Percentiles rank a stretch among this genome's conserved stretches.
Evolutionary conservation across 2,329 filamentous ascomycete species (phyloP).

Genomic region (Colletotrichum aenigma): DNA sequence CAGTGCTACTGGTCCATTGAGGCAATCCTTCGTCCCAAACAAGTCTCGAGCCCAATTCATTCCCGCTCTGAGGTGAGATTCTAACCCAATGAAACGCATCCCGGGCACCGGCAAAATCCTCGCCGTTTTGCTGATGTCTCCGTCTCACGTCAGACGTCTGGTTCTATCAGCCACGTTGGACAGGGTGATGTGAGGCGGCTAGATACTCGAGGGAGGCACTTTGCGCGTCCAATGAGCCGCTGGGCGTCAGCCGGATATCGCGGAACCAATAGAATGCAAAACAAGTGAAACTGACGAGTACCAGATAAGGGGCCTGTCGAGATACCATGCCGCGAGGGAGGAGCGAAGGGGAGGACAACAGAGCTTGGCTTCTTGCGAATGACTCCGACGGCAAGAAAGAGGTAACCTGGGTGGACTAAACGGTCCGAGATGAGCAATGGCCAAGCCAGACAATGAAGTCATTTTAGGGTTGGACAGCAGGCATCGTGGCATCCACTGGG

Average conservation of each 20-base stretch:
- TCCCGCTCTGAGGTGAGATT: background rate
- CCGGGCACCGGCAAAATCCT: background rate
- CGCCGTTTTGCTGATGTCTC: background rate
- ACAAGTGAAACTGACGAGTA: background rate
- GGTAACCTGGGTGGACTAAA: background rate
- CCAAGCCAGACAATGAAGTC: background rate
- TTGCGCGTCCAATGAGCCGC: background rate
- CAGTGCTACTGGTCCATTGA: background rate
- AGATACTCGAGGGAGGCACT: background rate
- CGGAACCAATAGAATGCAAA: background rate
- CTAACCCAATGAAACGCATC: background rate
- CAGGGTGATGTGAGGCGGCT: background rate
- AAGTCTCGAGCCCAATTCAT: background rate
- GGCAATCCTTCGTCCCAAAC: background rate
- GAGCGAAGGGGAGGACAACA: background rate
- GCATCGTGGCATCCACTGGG: background rate
- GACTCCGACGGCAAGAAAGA: background rate
- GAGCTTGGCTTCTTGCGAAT: background rate
- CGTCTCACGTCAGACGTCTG: background rate
- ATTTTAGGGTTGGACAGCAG: background rate
- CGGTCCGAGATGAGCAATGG: background rate
- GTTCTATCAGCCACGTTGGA: background rate
- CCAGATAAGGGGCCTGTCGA: background rate
- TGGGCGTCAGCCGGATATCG: background rate
- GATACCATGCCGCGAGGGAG: background rate